Conservation (phyloP, 352 stramenopile species). For the Phytopythium cucurbitacearum region DNA sequence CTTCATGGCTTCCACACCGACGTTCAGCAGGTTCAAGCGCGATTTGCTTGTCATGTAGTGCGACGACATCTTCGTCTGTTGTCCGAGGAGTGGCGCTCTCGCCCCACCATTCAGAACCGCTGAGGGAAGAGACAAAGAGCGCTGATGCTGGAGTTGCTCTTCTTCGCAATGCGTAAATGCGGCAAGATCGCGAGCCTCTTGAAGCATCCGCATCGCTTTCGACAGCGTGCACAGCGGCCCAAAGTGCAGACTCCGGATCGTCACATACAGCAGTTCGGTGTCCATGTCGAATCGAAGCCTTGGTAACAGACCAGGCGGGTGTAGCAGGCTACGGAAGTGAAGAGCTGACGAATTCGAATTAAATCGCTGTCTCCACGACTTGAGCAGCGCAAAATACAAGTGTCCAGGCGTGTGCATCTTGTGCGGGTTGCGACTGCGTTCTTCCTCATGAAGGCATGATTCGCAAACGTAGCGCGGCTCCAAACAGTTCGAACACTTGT, state of each 20-base stretch:
- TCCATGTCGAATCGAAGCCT: slow-evolving; percentile 40
- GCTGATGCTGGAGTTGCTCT: slow-evolving; percentile 33
- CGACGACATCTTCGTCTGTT: slow-evolving; percentile 16
- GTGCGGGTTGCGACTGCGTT: slow-evolving; percentile 29
- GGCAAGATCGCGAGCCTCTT: slow-evolving; percentile 57
- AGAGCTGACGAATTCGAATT: slow-evolving; percentile 13
- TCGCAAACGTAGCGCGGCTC: slow-evolving; percentile 41
- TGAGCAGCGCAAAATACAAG: slow-evolving; percentile 55
- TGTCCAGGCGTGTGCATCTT: slow-evolving; percentile 53
- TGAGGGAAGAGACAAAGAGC: neutral
- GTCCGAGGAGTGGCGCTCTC: neutral
- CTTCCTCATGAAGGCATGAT: slow-evolving; percentile 43
- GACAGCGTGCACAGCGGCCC: slow-evolving; percentile 50
- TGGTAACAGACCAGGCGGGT: slow-evolving; percentile 50
- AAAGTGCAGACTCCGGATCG: slow-evolving; percentile 60
- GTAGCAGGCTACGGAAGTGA: slow-evolving; percentile 34
- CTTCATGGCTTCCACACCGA: slow-evolving; percentile 39
- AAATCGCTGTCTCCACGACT: slow-evolving; percentile 32
- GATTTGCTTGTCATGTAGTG: slow-evolving; percentile 61
- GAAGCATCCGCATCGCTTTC: slow-evolving; percentile 35
- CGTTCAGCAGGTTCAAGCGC: slow-evolving; percentile 42
- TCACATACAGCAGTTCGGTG: slow-evolving; percentile 63
- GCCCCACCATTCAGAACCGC: neutral
- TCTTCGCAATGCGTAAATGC: slow-evolving; percentile 64
- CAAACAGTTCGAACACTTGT: slow-evolving; percentile 61